Evolutionary conservation across 1,284 basidiomycete genomes (phyloP).

Genomic region (Phellinidium pouzarii): DNA sequence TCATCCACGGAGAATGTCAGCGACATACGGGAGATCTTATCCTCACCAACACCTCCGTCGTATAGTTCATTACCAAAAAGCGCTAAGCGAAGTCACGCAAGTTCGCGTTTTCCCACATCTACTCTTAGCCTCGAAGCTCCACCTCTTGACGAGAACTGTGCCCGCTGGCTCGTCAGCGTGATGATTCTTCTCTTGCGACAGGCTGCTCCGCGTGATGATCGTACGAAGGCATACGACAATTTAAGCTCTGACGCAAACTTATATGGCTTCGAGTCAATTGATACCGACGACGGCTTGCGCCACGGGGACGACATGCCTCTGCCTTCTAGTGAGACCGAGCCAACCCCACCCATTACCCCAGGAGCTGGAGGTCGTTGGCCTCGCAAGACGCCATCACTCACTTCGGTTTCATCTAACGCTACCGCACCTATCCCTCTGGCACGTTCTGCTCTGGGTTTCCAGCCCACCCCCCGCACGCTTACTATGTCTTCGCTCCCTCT

Average conservation of each 20-base stretch:
- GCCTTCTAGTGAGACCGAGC: slow-evolving; percentile 19
- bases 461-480: slow-evolving; percentile 61
- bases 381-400: slow-evolving; percentile 36
- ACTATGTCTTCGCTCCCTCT: slow-evolving; percentile 51
- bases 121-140: slow-evolving; percentile 54
- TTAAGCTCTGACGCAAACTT: slow-evolving; percentile 61
- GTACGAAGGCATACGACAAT: slow-evolving; percentile 56
- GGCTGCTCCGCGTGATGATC: slow-evolving; percentile 50
- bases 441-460: slow-evolving; percentile 45
- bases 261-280: slow-evolving; percentile 60
- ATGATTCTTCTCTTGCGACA: slow-evolving; percentile 80
- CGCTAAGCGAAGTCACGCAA: slow-evolving; percentile 25
- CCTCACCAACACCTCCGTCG: slow-evolving; percentile 13
- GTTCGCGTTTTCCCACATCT: slow-evolving; percentile 23
- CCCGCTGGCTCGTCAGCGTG: slow-evolving; percentile 79
- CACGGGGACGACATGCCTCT: slow-evolving; percentile 18
- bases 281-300: slow-evolving; percentile 26
- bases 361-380: slow-evolving; percentile 23
- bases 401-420: slow-evolving; percentile 36
- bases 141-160: slow-evolving; percentile 79
- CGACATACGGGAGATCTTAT: background rate
- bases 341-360: slow-evolving; percentile 19
- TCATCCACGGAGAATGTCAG: slow-evolving; percentile 17
- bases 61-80: slow-evolving; percentile 2
- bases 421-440: slow-evolving; percentile 35